These are phyloP conservation scores for Eucalyptus tenuipes DNA, from an alignment of 345 rosid species.

Conservation along the genomic window DNA sequence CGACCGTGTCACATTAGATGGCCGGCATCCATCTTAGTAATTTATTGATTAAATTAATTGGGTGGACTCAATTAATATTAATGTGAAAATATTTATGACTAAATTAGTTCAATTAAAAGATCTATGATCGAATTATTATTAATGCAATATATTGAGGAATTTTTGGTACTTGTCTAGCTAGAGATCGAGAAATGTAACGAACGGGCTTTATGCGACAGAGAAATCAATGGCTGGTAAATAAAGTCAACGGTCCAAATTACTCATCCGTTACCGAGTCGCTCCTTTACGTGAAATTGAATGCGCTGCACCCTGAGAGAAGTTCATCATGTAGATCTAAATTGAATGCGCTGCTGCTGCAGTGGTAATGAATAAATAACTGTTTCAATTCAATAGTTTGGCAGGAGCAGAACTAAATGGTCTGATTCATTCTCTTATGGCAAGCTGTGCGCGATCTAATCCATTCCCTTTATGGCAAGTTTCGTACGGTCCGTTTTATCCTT, in stretches of 20 bases:
- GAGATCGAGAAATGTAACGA: background rate
- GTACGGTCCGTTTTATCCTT: background rate
- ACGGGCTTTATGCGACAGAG: background rate
- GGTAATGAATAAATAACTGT: background rate
- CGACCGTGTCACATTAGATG: rapidly evolving
- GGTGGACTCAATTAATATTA: no score
- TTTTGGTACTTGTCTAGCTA: rapidly evolving
- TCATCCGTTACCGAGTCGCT: background rate
- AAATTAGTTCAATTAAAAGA: no score
- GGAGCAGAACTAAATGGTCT: background rate
- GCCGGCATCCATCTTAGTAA: rapidly evolving
- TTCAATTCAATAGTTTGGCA: background rate
- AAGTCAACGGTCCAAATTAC: background rate
- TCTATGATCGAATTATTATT: no score
- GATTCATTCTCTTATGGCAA: background rate
- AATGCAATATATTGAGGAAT: background rate
- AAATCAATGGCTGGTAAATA: background rate
- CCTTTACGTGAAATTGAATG: background rate
- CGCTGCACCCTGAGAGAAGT: background rate
- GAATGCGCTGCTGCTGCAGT: background rate
- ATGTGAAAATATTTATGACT: no score
- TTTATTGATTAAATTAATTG: no score
- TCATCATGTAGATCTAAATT: background rate
- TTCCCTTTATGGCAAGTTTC: background rate
- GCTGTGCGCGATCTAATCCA: background rate